Conservation (phyloP, 2,329 filamentous ascomycete species). For the Pezicula radicicola region DNA sequence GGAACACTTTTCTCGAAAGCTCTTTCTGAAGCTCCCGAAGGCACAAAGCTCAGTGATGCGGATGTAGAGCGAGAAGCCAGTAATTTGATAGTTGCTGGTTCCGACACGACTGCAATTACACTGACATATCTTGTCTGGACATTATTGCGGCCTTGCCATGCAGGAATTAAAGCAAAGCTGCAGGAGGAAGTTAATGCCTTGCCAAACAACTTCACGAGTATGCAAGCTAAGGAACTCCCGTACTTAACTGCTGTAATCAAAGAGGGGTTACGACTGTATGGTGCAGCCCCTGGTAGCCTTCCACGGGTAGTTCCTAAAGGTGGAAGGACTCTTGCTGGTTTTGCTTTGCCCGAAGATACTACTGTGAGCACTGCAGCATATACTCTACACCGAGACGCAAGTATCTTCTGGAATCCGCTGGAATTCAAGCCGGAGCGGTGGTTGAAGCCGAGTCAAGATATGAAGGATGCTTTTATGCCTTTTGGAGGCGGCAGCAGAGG, state of each 20-base stretch:
- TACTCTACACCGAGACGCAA: slow-evolving; percentile 33
- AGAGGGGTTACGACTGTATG: slow-evolving; percentile 33
- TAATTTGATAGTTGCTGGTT: slow-evolving; percentile 31
- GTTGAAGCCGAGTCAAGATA: slow-evolving; percentile 30
- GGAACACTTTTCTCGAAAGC: slow-evolving; percentile 4
- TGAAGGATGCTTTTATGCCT: slow-evolving; percentile 47
- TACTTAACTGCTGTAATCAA: slow-evolving; percentile 30
- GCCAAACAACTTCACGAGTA: slow-evolving; percentile 15
- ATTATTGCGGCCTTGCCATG: slow-evolving; percentile 1
- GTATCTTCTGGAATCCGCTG: slow-evolving; percentile 32
- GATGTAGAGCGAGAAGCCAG: slow-evolving; percentile 10
- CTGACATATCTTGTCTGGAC: slow-evolving; percentile 24
- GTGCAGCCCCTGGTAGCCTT: slow-evolving; percentile 28
- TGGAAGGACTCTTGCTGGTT: slow-evolving; percentile 26
- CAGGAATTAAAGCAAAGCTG: slow-evolving; percentile 11
- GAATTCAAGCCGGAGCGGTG: slow-evolving; percentile 36
- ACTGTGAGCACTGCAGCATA: slow-evolving; percentile 33
- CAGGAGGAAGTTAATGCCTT: slow-evolving; percentile 16
- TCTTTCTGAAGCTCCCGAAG: slow-evolving; percentile 2
- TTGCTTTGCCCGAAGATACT: slow-evolving; percentile 29
- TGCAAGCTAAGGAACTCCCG: slow-evolving; percentile 25
- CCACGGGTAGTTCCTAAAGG: slow-evolving; percentile 25
- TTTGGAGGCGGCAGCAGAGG: slow-evolving; percentile 51
- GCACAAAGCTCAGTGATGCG: neutral
- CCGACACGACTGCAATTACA: slow-evolving; percentile 37